phyloP scores from a whole-genome alignment of 306 rosid species.

The Styphnolobium japonicum region DNA sequence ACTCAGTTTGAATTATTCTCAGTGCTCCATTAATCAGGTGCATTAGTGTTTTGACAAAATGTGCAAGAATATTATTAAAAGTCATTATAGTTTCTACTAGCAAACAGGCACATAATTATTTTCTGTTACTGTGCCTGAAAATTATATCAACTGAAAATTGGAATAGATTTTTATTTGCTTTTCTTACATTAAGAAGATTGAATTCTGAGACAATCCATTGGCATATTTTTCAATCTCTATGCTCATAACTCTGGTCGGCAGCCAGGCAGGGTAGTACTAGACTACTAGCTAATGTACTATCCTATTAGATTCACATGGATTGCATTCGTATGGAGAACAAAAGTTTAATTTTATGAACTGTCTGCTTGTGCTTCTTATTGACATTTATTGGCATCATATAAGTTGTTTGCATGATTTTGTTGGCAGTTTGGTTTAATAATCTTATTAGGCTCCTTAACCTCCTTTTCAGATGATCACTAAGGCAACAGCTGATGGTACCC shows the following conservation, averaged over 20 bases:
- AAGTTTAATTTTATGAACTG: not conserved
- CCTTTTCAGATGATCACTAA: conserved; percentile 77
- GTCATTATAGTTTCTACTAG: not conserved
- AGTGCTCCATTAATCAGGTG: not conserved
- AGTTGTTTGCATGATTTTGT: conserved; percentile 5
- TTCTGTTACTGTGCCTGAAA: not conserved
- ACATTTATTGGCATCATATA: not conserved
- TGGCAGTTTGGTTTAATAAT: conserved; percentile 1
- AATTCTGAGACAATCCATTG: not conserved
- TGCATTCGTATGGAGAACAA: not conserved
- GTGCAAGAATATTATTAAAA: not conserved
- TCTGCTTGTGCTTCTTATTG: conserved; percentile 1
- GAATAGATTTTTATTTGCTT: not conserved
- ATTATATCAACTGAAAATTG: not conserved
- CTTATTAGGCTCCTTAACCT: conserved; percentile 13
- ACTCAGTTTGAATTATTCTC: not conserved
- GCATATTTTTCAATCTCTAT: not conserved
- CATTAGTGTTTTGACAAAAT: not conserved
- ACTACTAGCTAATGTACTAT: not conserved
- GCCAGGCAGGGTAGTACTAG: not conserved
- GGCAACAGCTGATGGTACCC: conserved; percentile 94
- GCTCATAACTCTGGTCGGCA: not conserved
- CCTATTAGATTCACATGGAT: not conserved
- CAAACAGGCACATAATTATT: not conserved
- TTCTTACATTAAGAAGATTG: not conserved